A percentile compares a stretch with the other conserved stretches of the same genome.
Conservation (phyloP, 208 protist genomes). For the Balamuthia mandrillaris region DNA sequence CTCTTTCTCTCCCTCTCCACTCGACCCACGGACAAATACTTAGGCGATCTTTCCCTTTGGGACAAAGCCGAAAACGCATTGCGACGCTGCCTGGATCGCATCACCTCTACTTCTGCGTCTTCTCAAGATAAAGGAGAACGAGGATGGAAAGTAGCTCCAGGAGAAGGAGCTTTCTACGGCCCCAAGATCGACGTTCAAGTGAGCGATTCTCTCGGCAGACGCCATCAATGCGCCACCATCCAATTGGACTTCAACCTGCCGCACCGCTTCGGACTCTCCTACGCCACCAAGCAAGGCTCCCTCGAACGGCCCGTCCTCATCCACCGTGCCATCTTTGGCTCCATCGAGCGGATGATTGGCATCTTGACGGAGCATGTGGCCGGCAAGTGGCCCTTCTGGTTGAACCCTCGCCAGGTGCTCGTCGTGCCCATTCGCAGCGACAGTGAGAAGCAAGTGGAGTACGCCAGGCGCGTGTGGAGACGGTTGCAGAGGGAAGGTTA, state of each 20-base stretch:
- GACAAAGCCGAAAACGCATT: conserved; percentile 69
- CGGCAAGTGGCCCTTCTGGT: conserved; percentile 63
- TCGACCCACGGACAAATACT: conserved; percentile 88
- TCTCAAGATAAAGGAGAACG: neutral
- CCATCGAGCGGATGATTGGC: conserved; percentile 58
- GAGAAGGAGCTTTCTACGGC: conserved; percentile 75
- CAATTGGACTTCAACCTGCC: conserved; percentile 76
- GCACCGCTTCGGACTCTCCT: conserved; percentile 61
- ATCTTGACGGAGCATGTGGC: conserved; percentile 53
- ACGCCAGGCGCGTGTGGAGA: neutral
- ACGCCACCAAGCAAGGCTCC: conserved; percentile 30
- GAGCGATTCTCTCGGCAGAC: conserved; percentile 7
- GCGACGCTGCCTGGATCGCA: neutral
- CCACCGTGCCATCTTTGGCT: conserved; percentile 59
- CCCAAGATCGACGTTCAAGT: conserved; percentile 71
- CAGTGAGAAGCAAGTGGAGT: neutral
- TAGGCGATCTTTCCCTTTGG: conserved; percentile 95
- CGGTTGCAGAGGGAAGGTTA: conserved; percentile 3
- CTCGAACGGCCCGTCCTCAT: conserved; percentile 55
- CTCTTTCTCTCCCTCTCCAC: conserved; percentile 95
- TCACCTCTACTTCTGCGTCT: neutral
- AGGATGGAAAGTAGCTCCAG: conserved; percentile 48
- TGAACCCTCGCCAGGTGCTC: conserved; percentile 49
- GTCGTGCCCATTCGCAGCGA: conserved; percentile 23
- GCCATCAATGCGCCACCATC: conserved; percentile 68